Evolutionary conservation across 192 early-diverging fungal genomes (phyloP), one percentile per base, ranked within the genome.

Genomic region (Gryganskiella cystojenkinii): DNA sequence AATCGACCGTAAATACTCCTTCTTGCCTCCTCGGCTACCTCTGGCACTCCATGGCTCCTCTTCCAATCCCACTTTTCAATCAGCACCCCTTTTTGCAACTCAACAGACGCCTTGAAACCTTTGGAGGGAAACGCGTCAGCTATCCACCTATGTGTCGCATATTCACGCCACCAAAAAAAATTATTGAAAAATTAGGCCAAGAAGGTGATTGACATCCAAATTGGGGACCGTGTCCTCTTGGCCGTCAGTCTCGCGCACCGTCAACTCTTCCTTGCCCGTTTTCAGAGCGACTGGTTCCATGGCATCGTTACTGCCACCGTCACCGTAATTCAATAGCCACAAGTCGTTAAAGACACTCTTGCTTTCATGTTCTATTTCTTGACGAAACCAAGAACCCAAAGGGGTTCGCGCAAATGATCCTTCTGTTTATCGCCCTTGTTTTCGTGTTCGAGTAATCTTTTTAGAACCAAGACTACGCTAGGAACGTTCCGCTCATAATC

Each of bases 381-480:
- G 40, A 17, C 14, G 2, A 19, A 0, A 55, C 22, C 24, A 33
- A 33, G 14, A 6, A 54, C n/a, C n/a, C n/a, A n/a, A n/a, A n/a
- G n/a, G n/a, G 7, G 37, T 19, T 33, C 54, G 11, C 7, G 28
- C 30, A 33, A 14, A 20, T 33, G 13, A 56, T 19, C 9, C 15
- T 61, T 19, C 4, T 61, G 1, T 33, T 19, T 46, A 37, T 25
- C 19, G 25, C 25, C 25, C 17, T 25, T 2, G 5, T 46, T 35
- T 25, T 3, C n/a, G n/a, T n/a, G n/a, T n/a, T n/a, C n/a, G n/a
- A n/a, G n/a, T n/a, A n/a, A n/a, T n/a, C n/a, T n/a, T 40, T 40
- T 14, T 57, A 76, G 72, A 51, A 51, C 14, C 34, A 35, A 34
- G 59, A 76, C 31, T 76, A 63, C 56, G 22, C 19, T 42, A 67